Evolutionary conservation across 805 yeast genomes (phyloP), one percentile per base, ranked within the genome.

Genomic region (Hanseniaspora pseudoguilliermondii): DNA sequence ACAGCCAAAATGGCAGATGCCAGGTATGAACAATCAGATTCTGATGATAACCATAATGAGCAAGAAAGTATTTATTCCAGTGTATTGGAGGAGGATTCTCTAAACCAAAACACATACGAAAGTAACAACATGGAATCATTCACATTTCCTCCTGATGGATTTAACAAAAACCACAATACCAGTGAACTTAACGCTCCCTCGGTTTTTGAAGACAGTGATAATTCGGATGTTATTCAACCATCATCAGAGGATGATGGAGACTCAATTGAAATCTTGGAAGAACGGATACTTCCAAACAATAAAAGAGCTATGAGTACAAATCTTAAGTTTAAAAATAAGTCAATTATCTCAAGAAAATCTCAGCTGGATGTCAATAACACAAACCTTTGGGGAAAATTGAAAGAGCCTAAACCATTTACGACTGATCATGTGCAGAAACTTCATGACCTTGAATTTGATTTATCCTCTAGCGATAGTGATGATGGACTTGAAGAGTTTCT

Each of bases 1-100:
- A 53, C 56, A 4, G 49, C 41, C 7, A 27, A 41, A 16, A 53
- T 53, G 50, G 18, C n/a, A 13, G 41, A 48, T 10, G 49, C 50
- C 5, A 35, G 56, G 21, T 39, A 53, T n/a, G 46, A 38, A 13
- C 34, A 27, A 4, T 15, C 40, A 5, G 49, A 46, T 10, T 16
- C 3, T 18, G 34, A 18, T 13, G 40, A 38, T 25, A 34, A 23
- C 13, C 3, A 25, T 8, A n/a, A 43, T 25, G 27, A 23, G 6
- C 38, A 48, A 13, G 23, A 46, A 2, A 46, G 49, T 34, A 5
- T 34, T 6, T 46, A 46, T 27, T 46, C 49, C 5, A 21, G 21
- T 34, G 15, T 9, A 46, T 29, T 21, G 4, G 21, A 29, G 20
- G 38, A 29, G 1, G 39, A 46, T 36, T n/a, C 32, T 15, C 15